These are phyloP conservation scores for Austroboletus niveus DNA, from an alignment of 1,284 basidiomycete species.

Conservation along the genomic window DNA sequence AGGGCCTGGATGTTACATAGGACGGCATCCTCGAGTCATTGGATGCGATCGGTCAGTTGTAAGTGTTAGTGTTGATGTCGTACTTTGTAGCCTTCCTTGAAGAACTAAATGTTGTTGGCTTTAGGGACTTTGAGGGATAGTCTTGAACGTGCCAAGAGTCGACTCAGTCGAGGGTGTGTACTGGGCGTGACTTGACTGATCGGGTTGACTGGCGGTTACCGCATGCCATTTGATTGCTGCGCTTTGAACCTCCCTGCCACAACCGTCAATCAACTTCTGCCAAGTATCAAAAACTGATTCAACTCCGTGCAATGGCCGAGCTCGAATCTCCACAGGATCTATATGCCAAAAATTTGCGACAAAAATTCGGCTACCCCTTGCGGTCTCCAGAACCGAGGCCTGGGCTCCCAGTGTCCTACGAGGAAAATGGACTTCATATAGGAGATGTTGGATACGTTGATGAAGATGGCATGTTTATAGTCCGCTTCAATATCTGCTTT, in stretches of 20 bases:
- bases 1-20: constrained; percentile 96
- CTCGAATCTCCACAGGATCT: background rate
- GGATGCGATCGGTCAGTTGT: constrained; percentile 42
- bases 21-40: constrained; percentile 91
- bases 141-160: background rate
- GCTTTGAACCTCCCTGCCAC: background rate
- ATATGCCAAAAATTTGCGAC: background rate
- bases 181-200: too few species aligned
- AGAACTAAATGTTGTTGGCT: constrained; percentile 84
- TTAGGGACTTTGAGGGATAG: constrained; percentile 93
- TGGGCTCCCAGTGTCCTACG: background rate
- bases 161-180: too few species aligned
- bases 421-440: background rate
- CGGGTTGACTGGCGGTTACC: too few species aligned
- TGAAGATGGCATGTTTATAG: background rate
- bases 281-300: too few species aligned
- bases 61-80: constrained; percentile 5
- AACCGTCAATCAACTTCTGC: too few species aligned
- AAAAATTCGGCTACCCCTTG: background rate
- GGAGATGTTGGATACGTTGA: constrained; percentile 5
- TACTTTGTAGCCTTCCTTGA: constrained; percentile 94
- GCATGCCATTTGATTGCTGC: background rate
- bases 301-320: background rate
- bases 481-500: constrained; percentile 1
- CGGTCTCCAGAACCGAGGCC: background rate